Percentiles rank a stretch among this genome's conserved stretches.
phyloP scores from a whole-genome alignment of 257 asterid genomes.

The Eucommia ulmoides region DNA sequence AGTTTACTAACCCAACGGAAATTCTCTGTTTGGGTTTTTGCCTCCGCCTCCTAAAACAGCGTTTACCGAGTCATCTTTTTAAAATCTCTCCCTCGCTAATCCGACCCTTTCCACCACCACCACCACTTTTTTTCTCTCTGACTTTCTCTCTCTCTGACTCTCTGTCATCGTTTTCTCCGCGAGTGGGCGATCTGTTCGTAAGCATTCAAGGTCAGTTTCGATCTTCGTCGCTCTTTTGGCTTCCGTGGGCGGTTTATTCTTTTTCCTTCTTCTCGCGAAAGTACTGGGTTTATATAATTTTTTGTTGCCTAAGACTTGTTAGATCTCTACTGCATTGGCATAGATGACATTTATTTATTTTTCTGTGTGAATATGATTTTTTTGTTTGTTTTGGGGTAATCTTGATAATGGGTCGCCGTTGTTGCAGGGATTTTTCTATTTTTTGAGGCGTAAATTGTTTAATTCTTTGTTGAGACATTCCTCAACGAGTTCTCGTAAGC shows the following conservation, averaged over 20 bases:
- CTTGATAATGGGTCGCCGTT: constrained; percentile 9
- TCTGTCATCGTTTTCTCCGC: no score
- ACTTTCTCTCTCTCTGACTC: no score
- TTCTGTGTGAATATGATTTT: constrained; percentile 2
- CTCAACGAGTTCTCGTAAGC: not conserved
- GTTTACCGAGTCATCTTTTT: no score
- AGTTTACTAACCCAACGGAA: no score
- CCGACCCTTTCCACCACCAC: no score
- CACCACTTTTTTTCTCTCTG: no score
- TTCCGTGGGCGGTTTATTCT: not conserved
- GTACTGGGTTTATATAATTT: not conserved
- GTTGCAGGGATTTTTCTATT: constrained; percentile 17
- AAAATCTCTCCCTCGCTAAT: no score
- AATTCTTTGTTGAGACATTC: constrained; percentile 10
- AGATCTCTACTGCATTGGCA: not conserved
- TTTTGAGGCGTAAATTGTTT: constrained; percentile 16
- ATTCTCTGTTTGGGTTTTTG: no score
- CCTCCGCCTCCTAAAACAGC: no score
- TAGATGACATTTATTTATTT: constrained; percentile 12
- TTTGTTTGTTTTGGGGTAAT: constrained; percentile 2
- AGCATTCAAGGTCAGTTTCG: not conserved
- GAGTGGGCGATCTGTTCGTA: no score
- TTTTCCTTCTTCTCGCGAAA: not conserved
- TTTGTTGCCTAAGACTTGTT: not conserved
- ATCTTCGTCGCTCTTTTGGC: not conserved